Evolutionary conservation across 495 filamentous ascomycete genomes (phyloP), one percentile per base, ranked within the genome.

Genomic region (Podospora sp.): DNA sequence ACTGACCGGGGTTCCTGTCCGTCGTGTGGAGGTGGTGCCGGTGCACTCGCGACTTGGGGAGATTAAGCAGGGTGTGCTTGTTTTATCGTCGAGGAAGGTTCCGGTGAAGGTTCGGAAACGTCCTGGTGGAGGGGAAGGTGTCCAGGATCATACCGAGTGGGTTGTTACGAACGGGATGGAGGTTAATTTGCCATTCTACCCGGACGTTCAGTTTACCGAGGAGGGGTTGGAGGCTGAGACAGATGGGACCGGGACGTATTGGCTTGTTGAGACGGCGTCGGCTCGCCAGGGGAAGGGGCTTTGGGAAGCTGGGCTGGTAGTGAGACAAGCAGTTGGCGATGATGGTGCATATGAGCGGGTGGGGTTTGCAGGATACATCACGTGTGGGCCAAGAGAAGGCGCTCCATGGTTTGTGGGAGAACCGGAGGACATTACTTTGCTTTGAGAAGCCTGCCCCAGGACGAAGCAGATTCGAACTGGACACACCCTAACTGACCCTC

Each of bases 361-460:
- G 8, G 56, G 56, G 6, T 7, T 59, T 59, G 56, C 56, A 29
- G 56, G 56, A 6, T 29, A 26, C 25, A 59, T 14, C 56, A 24
- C 33, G 25, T 59, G 56, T n/a, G 56, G 33, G 56, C 56, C 56
- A 24, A 59, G 56, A n/a, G 56, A 59, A n/a, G 56, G 56, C 24
- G 26, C 33, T 26, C 33, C 56, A 18, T 59, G 56, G 24, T 59
- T 59, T 29, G 24, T 1, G 26, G 29, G 24, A 29, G 56, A 59
- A 16, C 56, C 56, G 6, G 56, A 59, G 25, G 56, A 59, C 26
- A 29, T 59, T 14, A 59, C 14, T 6, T 33, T 59, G 56, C 6
- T 59, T 59, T 59, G 33, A 59, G 51, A 16, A 59, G 58, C n/a
- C n/a, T n/a, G n/a, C n/a, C n/a, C n/a, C n/a, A n/a, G n/a, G n/a